These are phyloP conservation scores for Salix suchowensis DNA, from an alignment of 345 rosid species.

Conservation along the genomic window DNA sequence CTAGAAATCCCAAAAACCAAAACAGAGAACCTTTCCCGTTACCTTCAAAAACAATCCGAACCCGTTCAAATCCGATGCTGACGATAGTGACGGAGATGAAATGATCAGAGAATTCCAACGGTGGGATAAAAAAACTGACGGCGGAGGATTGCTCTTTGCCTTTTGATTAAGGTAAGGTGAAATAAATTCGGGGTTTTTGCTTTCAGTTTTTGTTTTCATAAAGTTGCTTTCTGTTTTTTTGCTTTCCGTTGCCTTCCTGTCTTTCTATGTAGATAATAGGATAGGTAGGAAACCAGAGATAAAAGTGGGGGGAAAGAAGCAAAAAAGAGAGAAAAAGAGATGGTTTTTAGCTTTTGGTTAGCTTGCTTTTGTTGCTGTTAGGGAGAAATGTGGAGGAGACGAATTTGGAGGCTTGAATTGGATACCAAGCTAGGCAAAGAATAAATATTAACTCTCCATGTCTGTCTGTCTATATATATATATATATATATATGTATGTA, in stretches of 20 bases:
- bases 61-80: background rate
- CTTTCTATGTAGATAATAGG: background rate
- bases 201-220: background rate
- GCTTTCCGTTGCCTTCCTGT: background rate
- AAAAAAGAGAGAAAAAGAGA: background rate
- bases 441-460: background rate
- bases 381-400: constrained; percentile 7
- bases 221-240: background rate
- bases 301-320: background rate
- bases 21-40: background rate
- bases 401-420: constrained; percentile 10
- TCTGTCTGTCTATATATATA: background rate
- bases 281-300: background rate
- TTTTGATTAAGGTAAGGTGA: background rate
- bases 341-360: background rate
- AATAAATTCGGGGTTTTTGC: background rate
- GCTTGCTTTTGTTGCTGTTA: background rate
- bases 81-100: background rate
- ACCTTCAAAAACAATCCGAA: background rate
- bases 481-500: background rate
- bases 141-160: background rate
- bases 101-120: background rate
- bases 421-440: constrained; percentile 2
- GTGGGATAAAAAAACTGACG: background rate
- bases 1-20: background rate